These are phyloP conservation scores for Diplodia corticola DNA, from an alignment of 2,329 filamentous ascomycete genomes.

Conservation along the genomic window DNA sequence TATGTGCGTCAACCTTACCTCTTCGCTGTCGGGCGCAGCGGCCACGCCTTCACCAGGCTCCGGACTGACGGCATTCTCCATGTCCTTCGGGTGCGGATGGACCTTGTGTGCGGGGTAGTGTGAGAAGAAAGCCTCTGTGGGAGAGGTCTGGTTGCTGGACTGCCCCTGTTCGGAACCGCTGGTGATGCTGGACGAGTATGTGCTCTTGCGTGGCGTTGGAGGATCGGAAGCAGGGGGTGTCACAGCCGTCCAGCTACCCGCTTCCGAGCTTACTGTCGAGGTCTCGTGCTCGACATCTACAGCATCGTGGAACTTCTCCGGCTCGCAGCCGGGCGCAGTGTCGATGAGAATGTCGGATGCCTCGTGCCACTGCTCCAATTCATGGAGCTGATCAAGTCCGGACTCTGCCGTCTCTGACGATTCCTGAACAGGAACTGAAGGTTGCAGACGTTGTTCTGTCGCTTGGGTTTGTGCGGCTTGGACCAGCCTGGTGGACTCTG, in stretches of 20 bases:
- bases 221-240: slow-evolving; percentile 18
- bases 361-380: slow-evolving; percentile 20
- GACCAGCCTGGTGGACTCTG: not conserved
- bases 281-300: not conserved
- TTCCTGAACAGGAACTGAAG: not conserved
- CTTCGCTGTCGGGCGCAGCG: slow-evolving; percentile 32
- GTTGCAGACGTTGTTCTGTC: not conserved
- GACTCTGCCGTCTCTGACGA: not conserved
- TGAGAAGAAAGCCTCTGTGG: not conserved
- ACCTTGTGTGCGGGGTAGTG: slow-evolving; percentile 25
- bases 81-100: slow-evolving; percentile 38
- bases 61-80: slow-evolving; percentile 35
- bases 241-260: slow-evolving; percentile 15
- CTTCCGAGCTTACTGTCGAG: slow-evolving; percentile 4
- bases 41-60: slow-evolving; percentile 40
- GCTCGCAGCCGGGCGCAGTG: not conserved
- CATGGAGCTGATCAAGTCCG: not conserved
- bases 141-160: slow-evolving; percentile 21
- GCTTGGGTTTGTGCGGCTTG: not conserved
- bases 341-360: not conserved
- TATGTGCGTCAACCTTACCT: slow-evolving; percentile 38
- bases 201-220: slow-evolving; percentile 8
- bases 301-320: slow-evolving; percentile 4
- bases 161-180: slow-evolving; percentile 16
- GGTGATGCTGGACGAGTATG: slow-evolving; percentile 13